Evolutionary conservation across 495 filamentous ascomycete species (phyloP), one percentile per base, ranked within the genome.

Genomic region (Aspergillus incahuasiensis): DNA sequence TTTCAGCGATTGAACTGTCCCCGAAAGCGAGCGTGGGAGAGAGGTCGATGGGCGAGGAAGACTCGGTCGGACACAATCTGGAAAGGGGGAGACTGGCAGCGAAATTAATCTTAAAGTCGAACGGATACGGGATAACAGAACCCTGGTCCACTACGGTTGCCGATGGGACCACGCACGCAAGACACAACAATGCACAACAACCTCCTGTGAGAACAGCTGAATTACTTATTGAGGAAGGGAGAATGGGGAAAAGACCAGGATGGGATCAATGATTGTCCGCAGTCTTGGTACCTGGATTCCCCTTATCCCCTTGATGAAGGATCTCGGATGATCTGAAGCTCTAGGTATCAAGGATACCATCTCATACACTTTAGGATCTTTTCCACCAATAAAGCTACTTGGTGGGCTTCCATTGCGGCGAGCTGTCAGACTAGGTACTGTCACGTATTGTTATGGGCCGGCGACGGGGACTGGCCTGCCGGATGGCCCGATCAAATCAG

Each of bases 1-100:
- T 48, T 54, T 67, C 69, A 48, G 22, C 28, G 42, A 47, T 38
- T 44, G 46, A 52, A 44, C 48, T 39, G 47, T 55, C 52, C 56
- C 55, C 62, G 54, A 55, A 50, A 59, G 61, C 54, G 56, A 60
- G 55, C 40, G 56, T 51, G 50, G 53, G 48, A 52, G 53, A 57
- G 61, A 57, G 41, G 55, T 56, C 13, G 34, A 46, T 18, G 47
- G 25, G 3, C 49, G 22, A 43, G 32, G 35, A 47, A 34, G 43
- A 28, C 11, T 53, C 43, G 20, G 48, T n/a, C n/a, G 34, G 35
- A 40, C 20, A 25, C 22, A 28, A 41, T 47, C 49, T 21, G 30
- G 21, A 48, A 48, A 58, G n/a, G 41, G 48, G 24, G 48, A 54
- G 25, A 25, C 40, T 48, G 28, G 24, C 34, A 11, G 24, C 18